Evolutionary conservation across 1,284 basidiomycete genomes (phyloP).

Genomic region (Ceratobasidium sp.): DNA sequence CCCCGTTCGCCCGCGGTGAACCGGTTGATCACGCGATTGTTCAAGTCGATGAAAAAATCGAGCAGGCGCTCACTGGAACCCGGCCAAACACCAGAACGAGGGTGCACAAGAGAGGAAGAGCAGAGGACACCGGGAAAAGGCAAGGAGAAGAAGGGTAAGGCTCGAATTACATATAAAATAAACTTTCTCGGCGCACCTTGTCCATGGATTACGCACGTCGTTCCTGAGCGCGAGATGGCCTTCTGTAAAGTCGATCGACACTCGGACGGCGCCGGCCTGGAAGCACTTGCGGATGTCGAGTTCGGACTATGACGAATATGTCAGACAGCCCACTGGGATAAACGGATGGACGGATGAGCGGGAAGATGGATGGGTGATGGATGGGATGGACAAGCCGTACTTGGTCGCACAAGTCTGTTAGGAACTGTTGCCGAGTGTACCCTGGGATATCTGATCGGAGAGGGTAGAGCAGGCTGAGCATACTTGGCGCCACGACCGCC

Average conservation of each 20-base stretch:
- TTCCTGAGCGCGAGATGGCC: conserved; percentile 49
- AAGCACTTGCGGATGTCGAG: conserved; percentile 50
- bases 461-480: conserved; percentile 50
- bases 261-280: conserved; percentile 49
- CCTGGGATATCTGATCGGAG: conserved; percentile 49
- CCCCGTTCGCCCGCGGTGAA: conserved; percentile 49
- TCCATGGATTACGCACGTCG: conserved; percentile 50
- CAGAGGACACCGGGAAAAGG: not conserved
- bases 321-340: not conserved
- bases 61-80: conserved; percentile 46
- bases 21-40: conserved; percentile 50
- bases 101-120: no score
- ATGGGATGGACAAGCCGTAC: not conserved
- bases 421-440: conserved; percentile 49
- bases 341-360: not conserved
- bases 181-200: conserved; percentile 34
- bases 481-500: conserved; percentile 50
- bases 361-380: not conserved
- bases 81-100: no score
- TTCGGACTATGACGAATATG: conserved; percentile 46
- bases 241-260: conserved; percentile 51
- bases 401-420: conserved; percentile 48
- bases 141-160: not conserved
- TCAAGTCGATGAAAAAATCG: conserved; percentile 50
- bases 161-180: conserved; percentile 29